Evolutionary conservation across 148 eudicot species (phyloP), one percentile per base, ranked within the genome.

Genomic region (Rhododendron henanense): DNA sequence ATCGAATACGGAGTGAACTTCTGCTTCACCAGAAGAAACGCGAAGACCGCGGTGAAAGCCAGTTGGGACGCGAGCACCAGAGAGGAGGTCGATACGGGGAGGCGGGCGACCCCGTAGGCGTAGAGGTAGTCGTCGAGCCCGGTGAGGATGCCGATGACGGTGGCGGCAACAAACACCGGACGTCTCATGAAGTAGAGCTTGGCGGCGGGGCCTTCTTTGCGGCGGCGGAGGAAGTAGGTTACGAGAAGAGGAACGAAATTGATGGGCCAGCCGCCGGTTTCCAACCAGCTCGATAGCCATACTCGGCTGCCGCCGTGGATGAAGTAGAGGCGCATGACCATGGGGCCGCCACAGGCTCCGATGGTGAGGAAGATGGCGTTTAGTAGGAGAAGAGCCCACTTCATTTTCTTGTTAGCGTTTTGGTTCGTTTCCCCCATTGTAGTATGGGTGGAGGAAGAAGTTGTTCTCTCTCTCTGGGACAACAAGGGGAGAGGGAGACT

Each of bases 11-110:
- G 85, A 10, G 94, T 91, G 81, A 94, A 92, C 86, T 89, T 67
- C 15, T 67, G 73, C 5, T 25, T 67, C 73, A 67, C 73, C 15
- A 67, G 15, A 25, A 67, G 33, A 25, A 67, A 67, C 15, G 73
- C 35, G 15, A 67, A 67, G 11, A 67, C 1, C 11, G 73, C 73
- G 2, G 73, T 67, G 15, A 67, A 67, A 67, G 35, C 73, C 6
- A 67, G 73, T 1, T 67, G 73, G 73, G 73, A 90, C 19, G 98
- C 93, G 19, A 93, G 84, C 50, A 94, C 85, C 1, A 94, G 88
- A 5, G 98, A 88, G 5, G 94, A 86, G 23, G 98, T 94, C 14
- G 98, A 93, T 1, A 94, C 93, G 16, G 98, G 94, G n/a, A 94
- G 87, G 67, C 86, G 86, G 37, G 93, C 90, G 7, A 89, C 88